Percentiles rank a stretch among this genome's conserved stretches.
These are phyloP conservation scores for Clonostachys sp. DNA, from an alignment of 2,329 filamentous ascomycete species.

Conservation along the genomic window DNA sequence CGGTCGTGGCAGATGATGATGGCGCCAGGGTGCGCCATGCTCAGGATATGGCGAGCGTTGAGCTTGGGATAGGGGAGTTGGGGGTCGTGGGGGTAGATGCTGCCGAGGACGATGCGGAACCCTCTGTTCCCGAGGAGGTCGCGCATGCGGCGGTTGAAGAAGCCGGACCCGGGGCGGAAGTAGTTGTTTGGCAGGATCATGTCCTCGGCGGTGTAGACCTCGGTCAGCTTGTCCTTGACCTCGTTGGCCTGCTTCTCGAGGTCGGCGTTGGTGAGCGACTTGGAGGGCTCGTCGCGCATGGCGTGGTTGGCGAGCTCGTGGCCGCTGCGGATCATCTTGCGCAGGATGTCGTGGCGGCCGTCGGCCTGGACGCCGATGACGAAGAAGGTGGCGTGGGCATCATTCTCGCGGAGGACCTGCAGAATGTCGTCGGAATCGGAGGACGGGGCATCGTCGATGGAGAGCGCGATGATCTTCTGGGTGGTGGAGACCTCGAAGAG, in stretches of 20 bases:
- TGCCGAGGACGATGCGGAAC: constrained; percentile 73
- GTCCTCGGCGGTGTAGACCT: constrained; percentile 47
- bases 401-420: constrained; percentile 57
- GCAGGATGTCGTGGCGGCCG: constrained; percentile 48
- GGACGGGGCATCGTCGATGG: constrained; percentile 83
- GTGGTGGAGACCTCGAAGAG: constrained; percentile 63
- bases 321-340: constrained; percentile 53
- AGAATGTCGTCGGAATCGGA: constrained; percentile 67
- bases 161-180: constrained; percentile 80
- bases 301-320: constrained; percentile 84
- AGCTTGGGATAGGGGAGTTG: constrained; percentile 66
- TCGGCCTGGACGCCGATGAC: constrained; percentile 75
- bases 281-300: constrained; percentile 79
- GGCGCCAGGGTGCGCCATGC: constrained; percentile 70
- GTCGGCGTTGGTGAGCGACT: constrained; percentile 50
- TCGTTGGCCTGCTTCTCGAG: constrained; percentile 58
- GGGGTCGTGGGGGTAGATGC: constrained; percentile 88
- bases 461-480: constrained; percentile 71
- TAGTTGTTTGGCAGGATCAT: constrained; percentile 52
- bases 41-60: constrained; percentile 76
- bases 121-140: constrained; percentile 52
- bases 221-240: constrained; percentile 58
- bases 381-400: constrained; percentile 80
- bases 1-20: constrained; percentile 87
- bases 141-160: constrained; percentile 73